Conservation (phyloP, 2,329 filamentous ascomycete genomes). For the Hypoxylon sp. region DNA sequence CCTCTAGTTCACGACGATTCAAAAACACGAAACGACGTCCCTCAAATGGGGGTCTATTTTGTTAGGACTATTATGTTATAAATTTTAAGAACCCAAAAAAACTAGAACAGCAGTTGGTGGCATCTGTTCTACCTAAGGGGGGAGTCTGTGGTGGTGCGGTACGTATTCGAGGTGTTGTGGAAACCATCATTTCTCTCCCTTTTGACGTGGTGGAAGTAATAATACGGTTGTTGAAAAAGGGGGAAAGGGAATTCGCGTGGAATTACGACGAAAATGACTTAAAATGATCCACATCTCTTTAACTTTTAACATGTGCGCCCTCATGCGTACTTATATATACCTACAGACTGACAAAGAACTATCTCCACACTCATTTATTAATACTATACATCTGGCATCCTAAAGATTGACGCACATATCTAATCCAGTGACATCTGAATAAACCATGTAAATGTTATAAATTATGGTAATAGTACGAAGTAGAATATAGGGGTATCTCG, state of each 20-base stretch:
- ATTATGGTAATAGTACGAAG: no score
- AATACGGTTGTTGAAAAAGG: no score
- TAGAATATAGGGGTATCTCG: slow-evolving; percentile 9
- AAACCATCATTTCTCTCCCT: background rate
- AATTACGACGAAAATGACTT: background rate
- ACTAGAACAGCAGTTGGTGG: slow-evolving; percentile 8
- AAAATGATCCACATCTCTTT: background rate
- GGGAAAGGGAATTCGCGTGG: background rate
- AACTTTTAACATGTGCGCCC: background rate
- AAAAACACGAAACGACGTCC: slow-evolving; percentile 10
- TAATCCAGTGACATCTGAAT: no score
- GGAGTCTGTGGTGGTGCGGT: background rate
- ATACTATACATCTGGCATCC: no score
- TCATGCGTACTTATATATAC: background rate
- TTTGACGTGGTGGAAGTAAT: no score
- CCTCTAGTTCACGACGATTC: background rate
- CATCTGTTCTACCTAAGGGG: slow-evolving; percentile 8
- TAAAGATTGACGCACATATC: no score
- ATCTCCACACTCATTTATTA: background rate
- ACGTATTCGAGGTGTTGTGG: slow-evolving; percentile 4
- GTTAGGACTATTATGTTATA: slow-evolving; percentile 22
- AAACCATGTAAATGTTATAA: no score
- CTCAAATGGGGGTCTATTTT: slow-evolving; percentile 18
- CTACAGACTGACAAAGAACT: background rate
- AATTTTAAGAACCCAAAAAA: slow-evolving; percentile 19